Base-by-base conservation (phyloP, 2,329 filamentous ascomycete genomes). In the Emergomyces pasteurianus region DNA sequence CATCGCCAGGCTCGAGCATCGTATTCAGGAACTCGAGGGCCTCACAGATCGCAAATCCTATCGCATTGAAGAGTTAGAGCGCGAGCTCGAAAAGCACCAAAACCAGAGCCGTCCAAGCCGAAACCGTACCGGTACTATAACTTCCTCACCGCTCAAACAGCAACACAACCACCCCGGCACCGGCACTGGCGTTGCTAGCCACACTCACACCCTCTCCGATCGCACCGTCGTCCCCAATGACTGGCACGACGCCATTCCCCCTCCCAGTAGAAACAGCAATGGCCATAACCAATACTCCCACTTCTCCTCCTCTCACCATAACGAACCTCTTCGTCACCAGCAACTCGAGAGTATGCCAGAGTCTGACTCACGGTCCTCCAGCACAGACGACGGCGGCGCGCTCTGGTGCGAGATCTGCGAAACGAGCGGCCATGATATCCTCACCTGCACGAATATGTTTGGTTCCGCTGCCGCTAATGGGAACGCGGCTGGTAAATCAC, bases 341-440 rank as follows among this genome's bases (percentile, higher is more conserved):
- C 72, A 70, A n/a, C 64, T 75, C 26, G 72, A 72, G 64, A 71
- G 69, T 28, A 77, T 73, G 73, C 76, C 71, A 46, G 76, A 75
- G 65, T 71, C 72, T 3, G 75, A 76, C 57, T 68, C 67, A 38
- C 70, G 63, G 42, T 65, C 87, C 73, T 89, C 87, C 43, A 84
- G 83, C 34, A 82, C 84, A 26, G 89, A 87, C 46, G 89, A 91
- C 71, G 86, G 81, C 67, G 88, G 85, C 71, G 83, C 81, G 18
- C 81, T 92, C 64, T 95, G 89, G 88, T 97, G 92, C 75, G 94
- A 97, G 76, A 94, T 97, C 64, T 97, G 92, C 76, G 92, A 96
- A 77, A 89, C 89, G 40, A 82, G 84, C 54, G 92, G 92, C 18
- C 92, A 97, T 71, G 92, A 97, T 69, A 96, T 97, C 63, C 79